phyloP scores from a whole-genome alignment of 805 yeast species.

The Zygoascus biomembranicola region DNA sequence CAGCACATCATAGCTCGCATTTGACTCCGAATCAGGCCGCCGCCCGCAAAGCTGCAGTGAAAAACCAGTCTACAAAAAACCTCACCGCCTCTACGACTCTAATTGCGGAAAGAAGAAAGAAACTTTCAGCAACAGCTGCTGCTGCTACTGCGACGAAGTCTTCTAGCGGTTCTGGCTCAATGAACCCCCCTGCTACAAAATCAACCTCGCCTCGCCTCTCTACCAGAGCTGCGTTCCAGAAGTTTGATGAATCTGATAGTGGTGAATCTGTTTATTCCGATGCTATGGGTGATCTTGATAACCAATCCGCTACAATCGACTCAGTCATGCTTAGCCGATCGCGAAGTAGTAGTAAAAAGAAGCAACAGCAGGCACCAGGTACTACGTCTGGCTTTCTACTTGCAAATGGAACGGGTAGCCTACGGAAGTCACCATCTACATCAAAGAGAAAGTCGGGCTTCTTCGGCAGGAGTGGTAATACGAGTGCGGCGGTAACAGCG shows the following conservation, averaged over 20 bases:
- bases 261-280: constrained; percentile 18
- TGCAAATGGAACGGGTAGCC: neutral
- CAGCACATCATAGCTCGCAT: too few species aligned
- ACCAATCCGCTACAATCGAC: constrained; percentile 1
- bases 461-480: neutral
- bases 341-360: neutral
- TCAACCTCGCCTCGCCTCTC: constrained; percentile 1
- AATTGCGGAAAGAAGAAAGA: constrained; percentile 3
- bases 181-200: neutral
- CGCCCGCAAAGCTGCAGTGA: constrained; percentile 5
- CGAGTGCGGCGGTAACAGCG: neutral
- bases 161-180: neutral
- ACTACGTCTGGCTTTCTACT: neutral
- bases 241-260: neutral
- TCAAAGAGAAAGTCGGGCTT: neutral
- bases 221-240: neutral
- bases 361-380: neutral
- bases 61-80: constrained; percentile 1
- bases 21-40: constrained; percentile 3
- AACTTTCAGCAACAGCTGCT: constrained; percentile 11
- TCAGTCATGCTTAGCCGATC: neutral
- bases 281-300: constrained; percentile 13
- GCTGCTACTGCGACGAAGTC: constrained; percentile 8
- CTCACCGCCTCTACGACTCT: constrained; percentile 5
- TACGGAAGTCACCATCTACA: neutral